A percentile compares a stretch with the other conserved stretches of the same genome.
phyloP scores from a whole-genome alignment of 805 yeast genomes.

The Metahyphopichia silvanorum region DNA sequence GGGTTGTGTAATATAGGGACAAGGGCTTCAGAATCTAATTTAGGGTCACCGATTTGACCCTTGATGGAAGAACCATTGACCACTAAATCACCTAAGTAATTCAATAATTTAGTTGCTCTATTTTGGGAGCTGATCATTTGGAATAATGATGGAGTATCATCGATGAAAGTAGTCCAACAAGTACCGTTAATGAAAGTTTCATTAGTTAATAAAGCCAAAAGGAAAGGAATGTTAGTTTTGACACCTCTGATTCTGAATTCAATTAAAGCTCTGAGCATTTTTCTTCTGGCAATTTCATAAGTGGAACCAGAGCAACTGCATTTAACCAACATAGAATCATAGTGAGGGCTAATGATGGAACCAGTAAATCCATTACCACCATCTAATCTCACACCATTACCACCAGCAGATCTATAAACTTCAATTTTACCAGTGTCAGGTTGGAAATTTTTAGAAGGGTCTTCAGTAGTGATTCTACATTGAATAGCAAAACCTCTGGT shows the following conservation, averaged over 20 bases:
- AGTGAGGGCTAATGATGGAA: slow-evolving; percentile 92
- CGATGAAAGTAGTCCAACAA: slow-evolving; percentile 98
- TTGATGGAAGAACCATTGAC: slow-evolving; percentile 95
- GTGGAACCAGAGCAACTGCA: slow-evolving; percentile 97
- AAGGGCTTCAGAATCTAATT: slow-evolving; percentile 68
- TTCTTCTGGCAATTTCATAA: slow-evolving; percentile 93
- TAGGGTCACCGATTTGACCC: slow-evolving; percentile 94
- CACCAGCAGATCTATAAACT: slow-evolving; percentile 97
- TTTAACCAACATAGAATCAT: slow-evolving; percentile 97
- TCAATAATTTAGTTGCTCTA: slow-evolving; percentile 92
- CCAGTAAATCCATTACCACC: slow-evolving; percentile 99
- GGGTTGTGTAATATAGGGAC: slow-evolving; percentile 71
- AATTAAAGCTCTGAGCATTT: slow-evolving; percentile 94
- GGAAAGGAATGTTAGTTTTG: slow-evolving; percentile 95
- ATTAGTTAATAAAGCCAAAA: slow-evolving; percentile 86
- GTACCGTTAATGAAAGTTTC: slow-evolving; percentile 80
- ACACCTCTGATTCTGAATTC: slow-evolving; percentile 99
- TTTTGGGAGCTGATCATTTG: slow-evolving; percentile 93
- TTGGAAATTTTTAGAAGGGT: slow-evolving; percentile 93
- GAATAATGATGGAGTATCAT: slow-evolving; percentile 94
- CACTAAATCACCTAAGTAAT: slow-evolving; percentile 87
- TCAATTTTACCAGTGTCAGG: slow-evolving; percentile 99
- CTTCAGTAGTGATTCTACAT: slow-evolving; percentile 99
- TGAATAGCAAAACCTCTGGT: slow-evolving; percentile 98
- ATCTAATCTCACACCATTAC: slow-evolving; percentile 97